Evolutionary conservation across 768 basidiomycete species (phyloP), one percentile per base, ranked within the genome.

Genomic region (Psilocybe cubensis): DNA sequence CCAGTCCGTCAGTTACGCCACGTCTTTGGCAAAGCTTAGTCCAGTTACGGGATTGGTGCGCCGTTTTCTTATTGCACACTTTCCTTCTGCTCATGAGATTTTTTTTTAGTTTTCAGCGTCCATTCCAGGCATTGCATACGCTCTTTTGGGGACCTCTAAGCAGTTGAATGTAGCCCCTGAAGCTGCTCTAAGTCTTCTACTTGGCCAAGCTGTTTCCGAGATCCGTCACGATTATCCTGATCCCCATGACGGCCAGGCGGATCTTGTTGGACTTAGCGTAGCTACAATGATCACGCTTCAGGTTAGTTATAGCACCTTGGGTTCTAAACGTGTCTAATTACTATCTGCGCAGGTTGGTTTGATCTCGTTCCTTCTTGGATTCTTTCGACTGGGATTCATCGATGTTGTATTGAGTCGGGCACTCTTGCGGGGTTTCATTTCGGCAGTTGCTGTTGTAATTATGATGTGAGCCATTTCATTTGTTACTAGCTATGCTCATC

Each of bases 341-440:
- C n/a, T n/a, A n/a, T 18, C 14, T 35, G 21, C 11, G 4, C 60
- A 92, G 90, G 90, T 88, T 62, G 94, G 94, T 35, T 63, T 96
- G 28, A 89, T 97, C 61, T 88, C 93, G 1, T 94, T 92, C 58
- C 70, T 91, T 23, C 80, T 97, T 27, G 96, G 96, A 2, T 83
- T 96, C 64, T 88, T 96, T 68, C 82, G 94, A 23, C 78, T 98
- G 9, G 94, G 95, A 2, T 96, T 96, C 72, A 85, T 96, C 52
- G 96, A 98, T 69, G 95, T 96, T 11, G 91, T 96, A 4, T 81
- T 98, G 25, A 94, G 92, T 64, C 87, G 94, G 51, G 92, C 94
- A 3, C 79, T 96, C 12, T 79, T 96, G 53, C 83, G 92, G 25
- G 95, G 95, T 2, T 96, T 96, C 68, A 83, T 96, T 43, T 86